These are phyloP conservation scores for Aristolochia fimbriata DNA, from an alignment of 164 flowering plant genomes.

Conservation along the genomic window DNA sequence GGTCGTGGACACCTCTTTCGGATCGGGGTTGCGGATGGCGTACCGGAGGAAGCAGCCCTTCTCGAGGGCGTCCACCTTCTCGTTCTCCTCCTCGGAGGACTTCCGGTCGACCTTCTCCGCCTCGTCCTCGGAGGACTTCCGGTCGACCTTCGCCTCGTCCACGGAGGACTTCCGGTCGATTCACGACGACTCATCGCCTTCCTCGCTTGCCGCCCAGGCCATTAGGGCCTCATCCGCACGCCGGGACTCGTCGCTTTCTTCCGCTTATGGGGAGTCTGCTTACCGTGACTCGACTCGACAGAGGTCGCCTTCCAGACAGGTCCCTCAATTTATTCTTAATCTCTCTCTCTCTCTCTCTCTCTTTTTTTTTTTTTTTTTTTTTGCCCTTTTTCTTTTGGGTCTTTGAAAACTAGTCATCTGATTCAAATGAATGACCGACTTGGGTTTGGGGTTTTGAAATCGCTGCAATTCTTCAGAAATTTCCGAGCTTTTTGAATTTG, in stretches of 20 bases:
- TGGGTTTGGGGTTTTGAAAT: too few species aligned
- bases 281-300: conserved; percentile 12
- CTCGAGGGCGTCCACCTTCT: conserved; percentile 22
- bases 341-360: too few species aligned
- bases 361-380: too few species aligned
- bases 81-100: conserved; percentile 6
- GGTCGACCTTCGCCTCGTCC: conserved; percentile 3
- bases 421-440: too few species aligned
- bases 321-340: background rate
- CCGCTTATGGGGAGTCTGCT: conserved; percentile 38
- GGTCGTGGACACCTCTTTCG: background rate
- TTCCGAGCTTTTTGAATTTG: too few species aligned
- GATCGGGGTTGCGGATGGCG: conserved; percentile 24
- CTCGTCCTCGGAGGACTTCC: conserved; percentile 6
- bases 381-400: too few species aligned
- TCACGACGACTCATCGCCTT: conserved; percentile 12
- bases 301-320: conserved; percentile 7
- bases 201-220: conserved; percentile 80
- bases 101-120: conserved; percentile 2
- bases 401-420: too few species aligned
- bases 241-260: conserved; percentile 49
- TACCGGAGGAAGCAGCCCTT: conserved; percentile 41
- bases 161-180: conserved; percentile 4
- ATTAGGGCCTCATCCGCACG: conserved; percentile 72
- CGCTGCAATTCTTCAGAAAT: too few species aligned